A percentile compares a stretch with the other conserved stretches of the same genome.
Conservation (phyloP, 441 rosid genomes). For the Populus hybrid region DNA sequence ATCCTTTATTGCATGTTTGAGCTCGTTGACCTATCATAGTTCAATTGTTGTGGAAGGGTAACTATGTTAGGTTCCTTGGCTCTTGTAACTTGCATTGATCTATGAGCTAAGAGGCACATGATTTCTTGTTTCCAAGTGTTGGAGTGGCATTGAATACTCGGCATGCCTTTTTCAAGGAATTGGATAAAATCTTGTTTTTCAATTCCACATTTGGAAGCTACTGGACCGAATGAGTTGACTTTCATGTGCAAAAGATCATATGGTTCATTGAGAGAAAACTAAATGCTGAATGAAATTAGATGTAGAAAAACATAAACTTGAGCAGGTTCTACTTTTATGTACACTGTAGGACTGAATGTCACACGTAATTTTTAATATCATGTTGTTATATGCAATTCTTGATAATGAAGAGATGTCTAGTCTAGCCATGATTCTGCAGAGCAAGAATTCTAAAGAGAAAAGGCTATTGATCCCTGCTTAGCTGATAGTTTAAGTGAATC, state of each 20-base stretch:
- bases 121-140: background rate
- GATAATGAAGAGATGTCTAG: background rate
- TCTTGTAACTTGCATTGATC: background rate
- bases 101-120: background rate
- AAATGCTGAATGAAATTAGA: background rate
- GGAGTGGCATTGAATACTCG: background rate
- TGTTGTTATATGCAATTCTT: background rate
- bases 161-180: too few relatives aligned
- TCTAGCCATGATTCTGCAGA: too few relatives aligned
- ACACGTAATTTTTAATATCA: background rate
- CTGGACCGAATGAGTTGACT: background rate
- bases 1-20: background rate
- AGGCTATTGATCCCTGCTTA: background rate
- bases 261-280: background rate
- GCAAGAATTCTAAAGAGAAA: background rate
- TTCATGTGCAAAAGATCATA: background rate
- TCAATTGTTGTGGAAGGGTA: background rate
- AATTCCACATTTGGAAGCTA: background rate
- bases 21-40: background rate
- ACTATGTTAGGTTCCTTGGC: slow-evolving; percentile 3
- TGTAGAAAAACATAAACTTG: background rate
- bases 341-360: background rate
- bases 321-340: background rate
- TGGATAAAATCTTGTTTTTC: background rate
- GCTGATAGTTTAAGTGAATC: background rate